Evolutionary conservation across 805 yeast species (phyloP), one percentile per base, ranked within the genome.

Genomic region (Martiniozyma abietophila): DNA sequence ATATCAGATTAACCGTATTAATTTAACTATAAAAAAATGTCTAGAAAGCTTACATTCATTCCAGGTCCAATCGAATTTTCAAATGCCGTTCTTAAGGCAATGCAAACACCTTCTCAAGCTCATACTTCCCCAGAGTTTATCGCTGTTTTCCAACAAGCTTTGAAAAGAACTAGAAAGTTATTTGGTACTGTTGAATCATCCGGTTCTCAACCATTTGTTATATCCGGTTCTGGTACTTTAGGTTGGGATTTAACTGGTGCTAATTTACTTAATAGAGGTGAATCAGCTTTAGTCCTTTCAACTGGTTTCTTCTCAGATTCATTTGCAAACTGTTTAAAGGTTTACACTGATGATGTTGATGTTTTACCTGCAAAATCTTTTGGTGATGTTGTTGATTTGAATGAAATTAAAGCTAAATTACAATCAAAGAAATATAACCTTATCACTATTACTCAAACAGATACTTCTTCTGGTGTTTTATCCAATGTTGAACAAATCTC

Each of bases 381-480:
- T 36, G 97, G 96, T 37, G 80, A 69, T 38, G 68, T 67, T 23
- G 83, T 83, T 14, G 70, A 80, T 20, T 53, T 74, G 17, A 67
- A 58, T 3, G 56, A 62, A 31, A 61, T 88, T 28, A 80, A 76
- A 52, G 53, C 61, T 8, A 69, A 74, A 38, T 67, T 88, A 54
- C 51, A 58, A 39, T 36, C 56, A 7, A 36, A 37, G 14, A 45
- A 47, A 18, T 89, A 80, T 64, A 55, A 71, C 43, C 69, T 82
- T 34, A 68, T 89, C 47, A 84, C 95, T 31, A 71, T 88, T 49
- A 89, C 96, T 27, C 97, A 89, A 49, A 96, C 92, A 25, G 98
- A 92, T 58, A 92, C 97, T 29, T 85, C 96, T 2, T 85, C 96
- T 23, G 94, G 95, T n/a, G 95, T 89, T 27, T 71, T 86, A 26